Percentiles rank a stretch among this genome's conserved stretches.
Evolutionary conservation across 768 basidiomycete genomes (phyloP).

Genomic region (Hirschioporus abietinus): DNA sequence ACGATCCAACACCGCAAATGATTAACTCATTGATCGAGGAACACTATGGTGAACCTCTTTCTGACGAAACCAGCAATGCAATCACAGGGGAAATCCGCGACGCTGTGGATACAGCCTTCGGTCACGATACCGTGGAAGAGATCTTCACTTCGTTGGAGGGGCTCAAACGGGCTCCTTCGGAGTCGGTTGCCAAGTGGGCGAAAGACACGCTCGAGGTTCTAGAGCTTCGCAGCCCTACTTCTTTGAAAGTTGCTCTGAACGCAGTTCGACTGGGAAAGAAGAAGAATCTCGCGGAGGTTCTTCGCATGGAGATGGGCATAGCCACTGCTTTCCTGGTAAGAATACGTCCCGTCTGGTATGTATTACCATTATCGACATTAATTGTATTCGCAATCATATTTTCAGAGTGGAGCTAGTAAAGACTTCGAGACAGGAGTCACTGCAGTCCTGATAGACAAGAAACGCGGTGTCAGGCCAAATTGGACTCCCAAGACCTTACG

Average conservation of each 20-base stretch:
- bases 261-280: constrained; percentile 70
- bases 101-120: constrained; percentile 82
- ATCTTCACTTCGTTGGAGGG: constrained; percentile 56
- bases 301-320: constrained; percentile 84
- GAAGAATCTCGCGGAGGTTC: constrained; percentile 54
- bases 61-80: constrained; percentile 46
- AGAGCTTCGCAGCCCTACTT: constrained; percentile 79
- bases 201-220: constrained; percentile 56
- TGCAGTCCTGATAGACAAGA: constrained; percentile 53
- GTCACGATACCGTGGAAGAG: constrained; percentile 59
- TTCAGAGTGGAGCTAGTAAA: constrained; percentile 65
- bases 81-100: constrained; percentile 57
- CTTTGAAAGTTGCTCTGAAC: constrained; percentile 81
- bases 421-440: constrained; percentile 85
- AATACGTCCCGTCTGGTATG: constrained; percentile 15
- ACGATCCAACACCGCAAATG: constrained; percentile 33
- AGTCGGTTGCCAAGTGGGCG: constrained; percentile 68
- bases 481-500: constrained; percentile 68
- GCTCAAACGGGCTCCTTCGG: constrained; percentile 31
- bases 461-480: constrained; percentile 42
- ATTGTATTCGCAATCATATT: constrained; percentile 11
- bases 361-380: neutral
- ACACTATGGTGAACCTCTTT: constrained; percentile 49
- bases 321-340: constrained; percentile 88
- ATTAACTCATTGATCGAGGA: constrained; percentile 72